phyloP scores from a whole-genome alignment of 305 asterid species.

The Stenogyne calaminthoides region DNA sequence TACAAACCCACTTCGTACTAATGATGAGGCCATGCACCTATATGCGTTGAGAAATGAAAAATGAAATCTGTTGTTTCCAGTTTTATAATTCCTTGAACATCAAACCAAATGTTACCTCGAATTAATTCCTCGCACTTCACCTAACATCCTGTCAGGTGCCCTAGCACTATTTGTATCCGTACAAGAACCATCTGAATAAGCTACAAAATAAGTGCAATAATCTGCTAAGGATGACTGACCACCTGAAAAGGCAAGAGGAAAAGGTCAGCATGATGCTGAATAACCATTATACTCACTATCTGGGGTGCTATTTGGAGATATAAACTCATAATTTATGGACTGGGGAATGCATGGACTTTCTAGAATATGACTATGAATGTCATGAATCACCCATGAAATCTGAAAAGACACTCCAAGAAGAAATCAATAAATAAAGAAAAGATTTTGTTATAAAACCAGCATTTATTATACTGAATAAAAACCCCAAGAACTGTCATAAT shows the following conservation, averaged over 20 bases:
- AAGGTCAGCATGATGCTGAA: conserved; percentile 16
- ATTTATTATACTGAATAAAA: background rate
- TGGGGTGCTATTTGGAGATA: background rate
- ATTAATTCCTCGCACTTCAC: conserved; percentile 92
- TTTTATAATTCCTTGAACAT: background rate
- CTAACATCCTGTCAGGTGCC: conserved; percentile 96
- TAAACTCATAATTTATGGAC: background rate
- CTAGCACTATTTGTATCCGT: conserved; percentile 94
- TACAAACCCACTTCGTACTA: conserved; percentile 95
- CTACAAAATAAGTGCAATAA: conserved; percentile 98
- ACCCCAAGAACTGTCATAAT: background rate
- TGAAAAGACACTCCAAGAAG: background rate
- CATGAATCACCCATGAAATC: background rate
- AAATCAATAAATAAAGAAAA: background rate
- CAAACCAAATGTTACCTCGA: conserved; percentile 62
- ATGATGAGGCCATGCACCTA: conserved; percentile 98
- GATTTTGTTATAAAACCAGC: background rate
- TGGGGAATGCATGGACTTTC: background rate
- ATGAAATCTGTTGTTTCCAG: conserved; percentile 7
- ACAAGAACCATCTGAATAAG: conserved; percentile 99
- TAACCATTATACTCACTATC: background rate
- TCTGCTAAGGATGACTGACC: conserved; percentile 99
- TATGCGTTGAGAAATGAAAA: conserved; percentile 25
- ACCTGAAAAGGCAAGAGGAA: conserved; percentile 52
- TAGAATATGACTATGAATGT: background rate